Base-by-base conservation (phyloP, 352 stramenopile species). In the Stramenopiles sp. region DNA sequence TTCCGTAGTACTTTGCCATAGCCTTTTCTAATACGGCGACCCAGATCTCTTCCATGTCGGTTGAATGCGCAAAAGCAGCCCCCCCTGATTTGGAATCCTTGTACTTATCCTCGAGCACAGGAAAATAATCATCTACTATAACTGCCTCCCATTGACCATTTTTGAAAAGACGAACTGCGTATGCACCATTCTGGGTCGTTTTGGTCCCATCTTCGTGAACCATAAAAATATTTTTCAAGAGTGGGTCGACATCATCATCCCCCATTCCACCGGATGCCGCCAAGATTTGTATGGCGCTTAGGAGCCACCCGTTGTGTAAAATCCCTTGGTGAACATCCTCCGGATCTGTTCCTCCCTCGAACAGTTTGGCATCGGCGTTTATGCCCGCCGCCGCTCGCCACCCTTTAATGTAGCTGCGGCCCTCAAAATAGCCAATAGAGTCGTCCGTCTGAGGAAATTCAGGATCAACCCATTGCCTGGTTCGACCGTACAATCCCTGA, bases 81-180 rank as follows among this genome's bases (percentile, higher is more conserved):
- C 89, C 89, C 35, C 85, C 88, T 68, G 85, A 86, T 49, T 80
- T 35, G 18, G 79, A 84, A 48, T 82, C 76, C 34, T 82, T 84
- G 49, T 76, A 75, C 1, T 79, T 77, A 43, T 90, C 82, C 12
- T 85, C 73, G 0, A 94, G 77, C 30, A 93, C 84, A 0, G 90
- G 90, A 76, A 96, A 94, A 73, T 85, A 82, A 77, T 96, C 90
- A 79, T 96, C 90, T 0, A 96, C 84, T 68, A 96, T 83, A 34
- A 96, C 81, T 12, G 89, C 91, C 81, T 94, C 86, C 89, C 90
- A 96, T 79, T 95, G 87, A 68, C 84, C 87, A 79, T 94, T 94
- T 77, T 94, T 90, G 78, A 88, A 94, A 25, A 96, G 76, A 32
- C 87, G 85, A n/a, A 96, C 74, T 0, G 87, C 89, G 77, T 96